Base-by-base conservation (phyloP, 164 flowering plant genomes). In the Warburgia ugandensis region DNA sequence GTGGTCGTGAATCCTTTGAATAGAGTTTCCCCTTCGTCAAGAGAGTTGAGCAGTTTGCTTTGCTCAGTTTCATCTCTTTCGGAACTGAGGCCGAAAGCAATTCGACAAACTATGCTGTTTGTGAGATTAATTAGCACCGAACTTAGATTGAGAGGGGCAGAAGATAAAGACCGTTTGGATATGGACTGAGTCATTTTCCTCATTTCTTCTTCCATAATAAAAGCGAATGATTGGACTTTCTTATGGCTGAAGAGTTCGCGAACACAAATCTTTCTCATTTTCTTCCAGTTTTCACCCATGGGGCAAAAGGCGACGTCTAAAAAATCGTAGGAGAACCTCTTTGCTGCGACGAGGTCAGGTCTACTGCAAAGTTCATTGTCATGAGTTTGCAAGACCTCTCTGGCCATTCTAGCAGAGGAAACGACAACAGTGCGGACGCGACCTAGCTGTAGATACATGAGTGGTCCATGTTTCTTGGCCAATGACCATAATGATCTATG, bases 401-500 rank as follows among this genome's bases (percentile, higher is more conserved):
- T 31, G 13, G 53, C 53, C 23, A 49, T 23, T 13, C 23, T 17
- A 33, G 42, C 43, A 14, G 43, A 50, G 8, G 54, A 50, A 13
- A 37, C 43, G 6, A 36, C 54, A 14, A 50, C 43, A 3, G 29
- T 26, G 3, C 13, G 10, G 3, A 33, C 21, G 14, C 12, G 29
- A 22, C 54, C 54, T 1, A 50, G 42, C 19, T 25, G 41, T 2
- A 50, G 28, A 14, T 36, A 25, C 54, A 50, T 35, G 43, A 50
- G 42, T 4, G 31, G 48, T 7, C 32, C 48, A 26, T 45, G 8
- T 26, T 2, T 26, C n/a, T 27, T 27, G 0, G 84, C 48, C 0
- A 78, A 45, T 23, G 14, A 5, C 22, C 21, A 38, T 13, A 78
- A 70, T 9, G 76, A 56, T 23, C 45, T 31, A 43, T 76, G 84